Conservation (phyloP, 2,329 filamentous ascomycete genomes). For the Colletotrichum liriopes region DNA sequence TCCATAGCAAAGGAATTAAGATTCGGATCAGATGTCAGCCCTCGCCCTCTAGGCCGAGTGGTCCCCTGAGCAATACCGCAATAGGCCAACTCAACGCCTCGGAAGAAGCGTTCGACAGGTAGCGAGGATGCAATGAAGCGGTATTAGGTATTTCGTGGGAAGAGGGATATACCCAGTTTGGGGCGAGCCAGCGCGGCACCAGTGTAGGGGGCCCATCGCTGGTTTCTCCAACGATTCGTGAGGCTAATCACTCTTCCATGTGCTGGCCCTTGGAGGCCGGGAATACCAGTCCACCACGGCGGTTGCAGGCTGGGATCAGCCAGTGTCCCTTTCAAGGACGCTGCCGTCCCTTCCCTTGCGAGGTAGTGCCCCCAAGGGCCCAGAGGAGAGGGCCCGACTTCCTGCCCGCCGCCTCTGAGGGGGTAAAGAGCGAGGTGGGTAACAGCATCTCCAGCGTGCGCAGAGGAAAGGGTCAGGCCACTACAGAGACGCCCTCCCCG, state of each 20-base stretch:
- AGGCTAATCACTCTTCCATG: constrained; percentile 36
- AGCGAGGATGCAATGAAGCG: constrained; percentile 26
- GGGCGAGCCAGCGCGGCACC: constrained; percentile 7
- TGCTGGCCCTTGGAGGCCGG: constrained; percentile 21
- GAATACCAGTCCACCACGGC: constrained; percentile 30
- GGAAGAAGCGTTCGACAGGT: constrained; percentile 29
- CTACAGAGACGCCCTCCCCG: constrained; percentile 18
- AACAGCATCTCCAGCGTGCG: constrained; percentile 7
- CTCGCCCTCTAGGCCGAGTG: constrained; percentile 12
- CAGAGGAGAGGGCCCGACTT: constrained; percentile 19
- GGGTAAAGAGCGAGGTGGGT: neutral
- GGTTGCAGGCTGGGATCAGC: constrained; percentile 30
- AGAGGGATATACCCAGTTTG: constrained; percentile 38
- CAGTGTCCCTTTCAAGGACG: constrained; percentile 9
- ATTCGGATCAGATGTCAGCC: constrained; percentile 28
- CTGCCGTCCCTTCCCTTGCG: constrained; percentile 7
- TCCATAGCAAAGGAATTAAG: constrained; percentile 1
- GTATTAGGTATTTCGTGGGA: constrained; percentile 15
- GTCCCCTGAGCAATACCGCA: constrained; percentile 9
- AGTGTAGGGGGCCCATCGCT: neutral
- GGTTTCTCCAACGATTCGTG: constrained; percentile 32
- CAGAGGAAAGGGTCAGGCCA: neutral
- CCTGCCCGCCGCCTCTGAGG: constrained; percentile 14
- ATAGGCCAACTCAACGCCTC: constrained; percentile 11
- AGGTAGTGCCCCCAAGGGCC: constrained; percentile 15